A percentile compares a stretch with the other conserved stretches of the same genome.
phyloP scores from a whole-genome alignment of 2,329 filamentous ascomycete genomes.

The Penicillium psychrosexuale region DNA sequence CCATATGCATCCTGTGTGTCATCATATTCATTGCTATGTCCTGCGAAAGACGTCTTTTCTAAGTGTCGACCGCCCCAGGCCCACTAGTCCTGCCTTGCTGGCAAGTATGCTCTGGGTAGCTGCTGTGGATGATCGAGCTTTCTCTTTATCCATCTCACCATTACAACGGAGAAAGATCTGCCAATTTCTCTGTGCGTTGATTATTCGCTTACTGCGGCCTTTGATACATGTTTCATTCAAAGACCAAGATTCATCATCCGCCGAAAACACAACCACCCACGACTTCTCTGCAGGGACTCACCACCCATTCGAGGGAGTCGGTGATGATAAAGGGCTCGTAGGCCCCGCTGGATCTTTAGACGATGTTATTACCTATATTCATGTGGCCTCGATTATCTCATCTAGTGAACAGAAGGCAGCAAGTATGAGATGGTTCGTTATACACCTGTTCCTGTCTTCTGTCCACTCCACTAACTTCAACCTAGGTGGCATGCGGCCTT shows the following conservation, averaged over 20 bases:
- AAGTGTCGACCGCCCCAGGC: conserved; percentile 72
- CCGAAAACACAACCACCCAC: conserved; percentile 52
- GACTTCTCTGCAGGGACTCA: conserved; percentile 70
- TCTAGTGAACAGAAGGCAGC: conserved; percentile 93
- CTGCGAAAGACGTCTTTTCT: conserved; percentile 85
- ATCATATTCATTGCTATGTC: conserved; percentile 84
- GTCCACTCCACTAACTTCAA: conserved; percentile 4
- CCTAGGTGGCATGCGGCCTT: conserved; percentile 80
- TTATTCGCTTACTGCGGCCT: conserved; percentile 77
- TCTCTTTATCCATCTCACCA: conserved; percentile 78
- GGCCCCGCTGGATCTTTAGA: conserved; percentile 71
- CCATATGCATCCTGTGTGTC: conserved; percentile 85
- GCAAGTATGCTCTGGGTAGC: conserved; percentile 97
- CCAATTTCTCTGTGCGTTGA: conserved; percentile 82
- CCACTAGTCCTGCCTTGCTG: conserved; percentile 79
- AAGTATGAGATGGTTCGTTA: conserved; percentile 70
- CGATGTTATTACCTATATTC: conserved; percentile 88
- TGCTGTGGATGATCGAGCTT: conserved; percentile 86
- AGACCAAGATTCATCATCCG: conserved; percentile 46
- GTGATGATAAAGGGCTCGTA: conserved; percentile 48
- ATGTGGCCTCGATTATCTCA: conserved; percentile 85
- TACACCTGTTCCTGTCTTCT: not conserved
- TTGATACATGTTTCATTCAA: conserved; percentile 70
- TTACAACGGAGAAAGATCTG: conserved; percentile 80
- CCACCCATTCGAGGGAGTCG: conserved; percentile 52